Evolutionary conservation across 208 protist genomes (phyloP), one percentile per base, ranked within the genome.

Genomic region (Trypanosoma melophagium): DNA sequence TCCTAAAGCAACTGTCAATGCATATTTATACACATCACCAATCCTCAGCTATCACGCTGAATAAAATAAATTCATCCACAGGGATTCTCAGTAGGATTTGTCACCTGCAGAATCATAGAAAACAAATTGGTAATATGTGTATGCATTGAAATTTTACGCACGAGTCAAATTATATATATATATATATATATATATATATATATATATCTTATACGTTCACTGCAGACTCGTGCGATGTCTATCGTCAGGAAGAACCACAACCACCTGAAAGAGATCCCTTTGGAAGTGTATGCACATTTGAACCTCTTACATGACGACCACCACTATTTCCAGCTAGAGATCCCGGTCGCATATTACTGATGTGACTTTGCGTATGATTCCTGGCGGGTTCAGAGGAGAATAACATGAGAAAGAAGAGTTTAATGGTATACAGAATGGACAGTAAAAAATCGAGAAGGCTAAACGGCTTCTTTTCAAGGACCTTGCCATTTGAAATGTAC

Each of bases 401-500:
- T 17, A 96, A 51, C 0, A 79, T 91, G n/a, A 58, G 41, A 49
- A 90, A 64, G 58, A 96, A 96, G 10, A 96, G 69, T 22, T 78
- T 57, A n/a, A 93, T 40, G 2, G 65, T 38, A 14, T 68, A 51
- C 53, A 71, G 66, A 31, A 93, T 60, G 22, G 75, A 72, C 21
- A 74, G 31, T 12, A 92, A 35, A 50, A 87, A 77, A 38, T 80
- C 76, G 38, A 72, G 42, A 41, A 92, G 19, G 17, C 81, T 87
- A 72, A 92, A 92, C 14, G 84, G 85, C 67, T 84, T 87, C 56
- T 82, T 78, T 45, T 91, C 86, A 63, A 93, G 82, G n/a, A 91
- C 82, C 25, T 83, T 76, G 17, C 87, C 86, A 44, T 87, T 77
- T 49, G 80, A 62, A 51, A 96, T 83, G 76, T 93, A 93, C 40